Percentiles rank a stretch among this genome's conserved stretches.
phyloP scores from a whole-genome alignment of 306 rosid species.

The Pachyrhizus erosus region DNA sequence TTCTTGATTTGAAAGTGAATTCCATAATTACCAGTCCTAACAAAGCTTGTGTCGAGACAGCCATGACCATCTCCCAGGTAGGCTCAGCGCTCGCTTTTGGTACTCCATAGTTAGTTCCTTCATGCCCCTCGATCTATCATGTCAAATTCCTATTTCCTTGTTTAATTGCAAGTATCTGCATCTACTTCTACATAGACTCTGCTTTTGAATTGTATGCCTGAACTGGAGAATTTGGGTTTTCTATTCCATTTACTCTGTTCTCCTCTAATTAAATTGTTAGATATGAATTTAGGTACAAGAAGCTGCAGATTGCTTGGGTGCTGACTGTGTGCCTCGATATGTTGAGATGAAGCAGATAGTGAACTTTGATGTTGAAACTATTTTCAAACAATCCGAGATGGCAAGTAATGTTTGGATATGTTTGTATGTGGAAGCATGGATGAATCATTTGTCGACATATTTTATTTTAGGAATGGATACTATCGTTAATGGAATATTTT shows the following conservation, averaged over 20 bases:
- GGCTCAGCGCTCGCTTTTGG: constrained; percentile 49
- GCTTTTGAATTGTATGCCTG: constrained; percentile 9
- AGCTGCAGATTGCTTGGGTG: constrained; percentile 97
- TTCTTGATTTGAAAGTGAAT: constrained; percentile 79
- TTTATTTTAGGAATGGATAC: constrained; percentile 5
- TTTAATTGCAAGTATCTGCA: constrained; percentile 29
- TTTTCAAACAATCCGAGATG: constrained; percentile 59
- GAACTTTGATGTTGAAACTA: constrained; percentile 62
- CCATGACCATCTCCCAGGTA: constrained; percentile 75
- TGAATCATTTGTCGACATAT: neutral
- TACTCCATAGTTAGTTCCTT: constrained; percentile 10
- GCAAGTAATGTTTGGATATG: constrained; percentile 52
- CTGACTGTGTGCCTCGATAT: constrained; percentile 84
- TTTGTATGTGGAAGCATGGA: neutral
- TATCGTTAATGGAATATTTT: constrained; percentile 9
- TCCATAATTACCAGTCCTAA: constrained; percentile 75
- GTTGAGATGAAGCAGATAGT: constrained; percentile 78
- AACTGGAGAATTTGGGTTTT: neutral
- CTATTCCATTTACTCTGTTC: neutral
- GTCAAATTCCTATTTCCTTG: constrained; percentile 25
- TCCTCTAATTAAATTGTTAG: constrained; percentile 31
- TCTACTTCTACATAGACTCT: constrained; percentile 9
- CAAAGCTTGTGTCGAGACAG: constrained; percentile 79
- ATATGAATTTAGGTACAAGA: constrained; percentile 75
- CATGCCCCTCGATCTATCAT: constrained; percentile 3